Base-by-base conservation (phyloP, 2,329 filamentous ascomycete species). In the Fusarium verticillioides region DNA sequence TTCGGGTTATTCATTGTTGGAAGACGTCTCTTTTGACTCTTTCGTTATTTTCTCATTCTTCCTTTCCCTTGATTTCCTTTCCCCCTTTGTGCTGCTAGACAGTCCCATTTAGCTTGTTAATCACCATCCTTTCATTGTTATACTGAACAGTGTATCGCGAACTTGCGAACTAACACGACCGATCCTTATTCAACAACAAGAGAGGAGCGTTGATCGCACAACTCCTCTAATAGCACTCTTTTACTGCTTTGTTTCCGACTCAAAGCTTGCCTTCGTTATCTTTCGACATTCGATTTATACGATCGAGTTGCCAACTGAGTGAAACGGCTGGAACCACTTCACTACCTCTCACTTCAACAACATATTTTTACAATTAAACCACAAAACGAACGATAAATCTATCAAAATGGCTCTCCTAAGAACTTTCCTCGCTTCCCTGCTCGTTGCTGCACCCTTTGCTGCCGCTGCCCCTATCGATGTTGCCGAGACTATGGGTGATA, bases 131-230 rank as follows among this genome's bases (percentile, higher is more conserved):
- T 77, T 74, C 66, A 58, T 63, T 72, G 62, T 69, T 72, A 60
- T 37, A 56, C 21, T 39, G 47, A 69, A 73, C 69, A 63, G 59
- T 67, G 69, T 66, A 60, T 74, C 69, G 65, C 59, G 57, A 69
- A 54, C 64, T 67, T 63, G 50, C 50, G 53, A 66, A 61, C 58
- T 57, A 47, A 56, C 70, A 64, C 68, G 36, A 67, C 63, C 63
- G 42, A 60, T 75, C 56, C 47, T 73, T 70, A 78, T 71, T 70
- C 65, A 72, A 63, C n/a, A 56, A 64, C 67, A 68, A 49, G 68
- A 78, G 76, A 80, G 77, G 77, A 79, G 72, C 78, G 78, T 80
- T 80, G 78, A 80, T 78, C 78, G 78, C 70, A 71, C 61, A 59
- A 54, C 66, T 79, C 73, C 77, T 78, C 77, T 73, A 52, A 34